Base-by-base conservation (phyloP, 495 filamentous ascomycete genomes). In the Elaphomyces granulatus region DNA sequence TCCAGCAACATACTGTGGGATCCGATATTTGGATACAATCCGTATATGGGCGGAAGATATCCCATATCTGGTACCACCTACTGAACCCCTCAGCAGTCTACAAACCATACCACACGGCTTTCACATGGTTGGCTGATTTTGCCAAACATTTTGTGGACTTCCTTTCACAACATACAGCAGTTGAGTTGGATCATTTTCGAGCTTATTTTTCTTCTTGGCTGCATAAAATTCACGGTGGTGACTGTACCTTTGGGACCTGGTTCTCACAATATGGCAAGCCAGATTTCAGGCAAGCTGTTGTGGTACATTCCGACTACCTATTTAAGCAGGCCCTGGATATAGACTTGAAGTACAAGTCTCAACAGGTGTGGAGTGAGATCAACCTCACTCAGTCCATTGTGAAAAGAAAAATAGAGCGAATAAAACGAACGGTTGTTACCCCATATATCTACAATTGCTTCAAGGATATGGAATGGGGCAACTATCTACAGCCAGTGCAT, bases 111-210 rank as follows among this genome's bases (percentile, higher is more conserved):
- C 62, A 75, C 40, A 36, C 61, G 4, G 62, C 70, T 0, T 85
- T 83, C 41, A 40, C 72, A 1, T 86, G 81, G 81, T 46, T 84
- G 12, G 77, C 70, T 0, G 68, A 76, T 36, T 58, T 85, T 9
- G 64, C 68, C 1, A 84, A 83, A 47, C 71, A 82, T 46, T 67
- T 80, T 28, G 58, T 83, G 12, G 80, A 83, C 42, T 84, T 69
- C 45, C 58, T 74, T 30, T 45, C 59, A 3, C 37, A 49, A 7
- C 36, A 53, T 3, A 46, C 48, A 0, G 43, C 49, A 2, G 67
- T 77, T 1, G 46, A 48, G 3, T 44, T 86, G 0, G 7, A 43
- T 4, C 54, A 77, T 36, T 83, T 87, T 46, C 53, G 60, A 23
- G 21, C 41, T 0, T 36, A 57, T 0, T 87, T 87, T 41, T 52